Base-by-base conservation (phyloP, 2,329 filamentous ascomycete genomes). In the Xylogone sp. region DNA sequence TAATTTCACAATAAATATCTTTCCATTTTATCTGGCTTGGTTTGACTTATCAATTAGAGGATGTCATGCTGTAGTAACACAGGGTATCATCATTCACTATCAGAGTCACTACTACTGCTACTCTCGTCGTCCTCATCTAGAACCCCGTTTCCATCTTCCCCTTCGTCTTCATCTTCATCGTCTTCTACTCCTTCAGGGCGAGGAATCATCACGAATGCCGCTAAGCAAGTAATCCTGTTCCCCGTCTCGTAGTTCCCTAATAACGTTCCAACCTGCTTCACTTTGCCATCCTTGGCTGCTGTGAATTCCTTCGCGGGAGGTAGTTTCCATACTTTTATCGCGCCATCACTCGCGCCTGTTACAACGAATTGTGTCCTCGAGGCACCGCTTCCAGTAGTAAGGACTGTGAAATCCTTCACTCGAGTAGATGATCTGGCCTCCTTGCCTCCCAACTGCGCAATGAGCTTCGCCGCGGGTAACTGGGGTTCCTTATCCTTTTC, bases 191-290 rank as follows among this genome's bases (percentile, higher is more conserved):
- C 79, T 42, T 84, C 82, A 16, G 82, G 79, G 45, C 78, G 75
- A 60, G 84, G 79, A 68, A 88, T 80, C 90, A 97, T 95, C 56
- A 89, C 75, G 72, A 96, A 97, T 20, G 87, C 87, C 61, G 83
- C 84, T 62, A 97, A 66, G 67, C 94, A 97, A 34, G 92, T 97
- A 59, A 97, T 91, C 51, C 94, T 78, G 67, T 93, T 92, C 44
- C 86, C 84, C 20, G 92, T 96, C 69, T 92, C 87, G 63, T 94
- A 94, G 27, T 81, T 84, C 16, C 86, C 90, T 43, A 96, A 67
- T 50, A 95, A 66, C 20, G 88, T 68, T 42, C 62, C 65, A 58
- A 65, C 53, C 51, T 64, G 54, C 58, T 59, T 56, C 54, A 55
- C 44, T 56, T 65, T 59, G 51, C 63, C 54, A 55, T 55, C 57